Evolutionary conservation across 1,139 yeast species (phyloP), one percentile per base, ranked within the genome.

Genomic region (Saccharomycopsis hybrid): DNA sequence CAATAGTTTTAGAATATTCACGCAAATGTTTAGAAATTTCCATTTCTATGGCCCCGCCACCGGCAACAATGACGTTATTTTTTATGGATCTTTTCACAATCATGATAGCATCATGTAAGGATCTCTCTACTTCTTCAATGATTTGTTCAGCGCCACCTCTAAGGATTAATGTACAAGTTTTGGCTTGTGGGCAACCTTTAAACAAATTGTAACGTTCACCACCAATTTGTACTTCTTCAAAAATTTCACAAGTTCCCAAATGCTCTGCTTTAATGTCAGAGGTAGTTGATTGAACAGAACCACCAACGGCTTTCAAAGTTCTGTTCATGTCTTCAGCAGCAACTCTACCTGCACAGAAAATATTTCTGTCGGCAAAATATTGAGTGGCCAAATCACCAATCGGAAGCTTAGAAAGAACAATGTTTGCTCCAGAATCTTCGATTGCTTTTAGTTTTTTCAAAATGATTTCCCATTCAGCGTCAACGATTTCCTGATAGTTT

Each of bases 21-120:
- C 98, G 79, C 59, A 94, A 76, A 64, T 85, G 80, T 64, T 82
- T 87, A 41, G 97, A 89, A 46, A 94, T 65, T 65, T 92, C 97
- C 98, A 92, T 94, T 67, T 92, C 98, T 57, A 90, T 85, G 44
- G 99, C 99, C 56, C 99, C 99, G 57, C 99, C 99, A 54, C 99
- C 99, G 13, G 96, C 97, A 54, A 92, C 98, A 57, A 94, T 82
- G 36, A 79, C 72, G 61, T 80, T 85, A 64, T 89, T 92, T 63
- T 85, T 84, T 44, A 92, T 82, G 1, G 97, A 95, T 62, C 98
- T 78, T 71, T 90, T 90, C 46, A 92, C 97, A 66, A 94, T 89
- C 98, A 92, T 92, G 48, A 92, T 89, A 48, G 98, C 98, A 69
- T 92, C 99, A 63, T 92, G 98, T 58, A 92, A 74, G 2, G 97